phyloP scores from a whole-genome alignment of 2,329 filamentous ascomycete genomes.

The Exophiala aquamarina region DNA sequence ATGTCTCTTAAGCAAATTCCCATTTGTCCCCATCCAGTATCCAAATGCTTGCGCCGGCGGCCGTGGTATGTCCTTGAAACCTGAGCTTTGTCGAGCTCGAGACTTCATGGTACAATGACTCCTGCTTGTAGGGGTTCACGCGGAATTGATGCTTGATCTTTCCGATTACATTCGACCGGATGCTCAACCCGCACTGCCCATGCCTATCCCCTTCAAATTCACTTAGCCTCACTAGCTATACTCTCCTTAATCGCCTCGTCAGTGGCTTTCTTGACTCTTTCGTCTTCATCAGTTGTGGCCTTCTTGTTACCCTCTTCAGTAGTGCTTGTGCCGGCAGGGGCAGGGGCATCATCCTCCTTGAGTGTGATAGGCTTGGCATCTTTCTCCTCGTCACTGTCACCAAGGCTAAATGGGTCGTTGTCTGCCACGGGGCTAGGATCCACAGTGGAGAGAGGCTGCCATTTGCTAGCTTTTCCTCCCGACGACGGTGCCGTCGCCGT shows the following conservation, averaged over 20 bases:
- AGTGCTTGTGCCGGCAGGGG: conserved; percentile 44
- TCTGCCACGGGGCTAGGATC: conserved; percentile 83
- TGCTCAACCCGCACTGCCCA: not conserved
- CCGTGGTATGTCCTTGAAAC: too few species aligned
- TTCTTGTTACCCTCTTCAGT: conserved; percentile 38
- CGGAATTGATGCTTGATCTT: too few species aligned
- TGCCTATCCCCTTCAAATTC: not conserved
- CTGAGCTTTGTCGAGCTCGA: too few species aligned
- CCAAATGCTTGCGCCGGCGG: too few species aligned
- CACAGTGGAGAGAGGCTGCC: conserved; percentile 87
- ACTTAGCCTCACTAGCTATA: conserved; percentile 16
- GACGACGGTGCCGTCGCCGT: conserved; percentile 37
- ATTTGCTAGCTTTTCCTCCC: conserved; percentile 78
- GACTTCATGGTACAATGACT: too few species aligned
- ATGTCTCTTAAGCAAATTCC: too few species aligned
- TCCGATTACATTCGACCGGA: too few species aligned
- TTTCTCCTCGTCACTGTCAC: conserved; percentile 91
- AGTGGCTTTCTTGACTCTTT: conserved; percentile 65
- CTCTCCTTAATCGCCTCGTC: conserved; percentile 45
- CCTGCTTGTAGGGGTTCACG: too few species aligned
- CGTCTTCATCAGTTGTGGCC: conserved; percentile 36
- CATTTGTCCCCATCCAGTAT: too few species aligned
- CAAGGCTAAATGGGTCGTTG: conserved; percentile 94
- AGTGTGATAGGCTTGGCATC: conserved; percentile 68
- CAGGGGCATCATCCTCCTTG: conserved; percentile 48